phyloP scores from a whole-genome alignment of 495 filamentous ascomycete species.

The Saxophila tyrrhenica region DNA sequence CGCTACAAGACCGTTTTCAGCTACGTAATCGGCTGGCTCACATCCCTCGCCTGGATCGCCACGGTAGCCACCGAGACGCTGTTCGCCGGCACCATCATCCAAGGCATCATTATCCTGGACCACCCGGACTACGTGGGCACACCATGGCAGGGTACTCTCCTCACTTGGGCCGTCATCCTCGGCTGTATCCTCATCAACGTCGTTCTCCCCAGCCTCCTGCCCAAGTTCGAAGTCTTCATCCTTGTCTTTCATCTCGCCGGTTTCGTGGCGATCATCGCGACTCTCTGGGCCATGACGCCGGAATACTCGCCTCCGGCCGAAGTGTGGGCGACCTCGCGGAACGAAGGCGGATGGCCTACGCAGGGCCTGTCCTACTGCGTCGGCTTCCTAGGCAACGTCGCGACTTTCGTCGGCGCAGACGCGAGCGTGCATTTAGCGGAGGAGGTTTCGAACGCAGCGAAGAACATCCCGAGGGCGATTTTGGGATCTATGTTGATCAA shows the following conservation, averaged over 20 bases:
- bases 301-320: neutral
- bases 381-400: constrained; percentile 15
- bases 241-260: constrained; percentile 18
- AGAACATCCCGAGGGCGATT: constrained; percentile 17
- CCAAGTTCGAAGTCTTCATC: constrained; percentile 16
- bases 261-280: constrained; percentile 17
- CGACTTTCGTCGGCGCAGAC: constrained; percentile 17
- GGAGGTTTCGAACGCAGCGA: constrained; percentile 15
- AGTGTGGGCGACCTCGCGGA: constrained; percentile 10
- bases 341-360: constrained; percentile 17
- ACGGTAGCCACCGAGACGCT: constrained; percentile 15
- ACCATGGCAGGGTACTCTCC: constrained; percentile 25
- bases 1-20: constrained; percentile 23
- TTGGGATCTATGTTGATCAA: constrained; percentile 16
- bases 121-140: constrained; percentile 18
- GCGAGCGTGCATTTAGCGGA: constrained; percentile 19
- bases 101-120: constrained; percentile 22
- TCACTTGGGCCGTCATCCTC: constrained; percentile 18
- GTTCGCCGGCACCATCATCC: constrained; percentile 18
- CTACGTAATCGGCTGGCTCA: constrained; percentile 27
- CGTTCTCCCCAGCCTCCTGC: constrained; percentile 13
- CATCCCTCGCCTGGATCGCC: constrained; percentile 21
- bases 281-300: constrained; percentile 15
- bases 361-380: constrained; percentile 19
- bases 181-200: constrained; percentile 21